Percentiles rank a stretch among this genome's conserved stretches.
These are phyloP conservation scores for Microascus cirrosus DNA, from an alignment of 2,329 filamentous ascomycete species.

Conservation along the genomic window DNA sequence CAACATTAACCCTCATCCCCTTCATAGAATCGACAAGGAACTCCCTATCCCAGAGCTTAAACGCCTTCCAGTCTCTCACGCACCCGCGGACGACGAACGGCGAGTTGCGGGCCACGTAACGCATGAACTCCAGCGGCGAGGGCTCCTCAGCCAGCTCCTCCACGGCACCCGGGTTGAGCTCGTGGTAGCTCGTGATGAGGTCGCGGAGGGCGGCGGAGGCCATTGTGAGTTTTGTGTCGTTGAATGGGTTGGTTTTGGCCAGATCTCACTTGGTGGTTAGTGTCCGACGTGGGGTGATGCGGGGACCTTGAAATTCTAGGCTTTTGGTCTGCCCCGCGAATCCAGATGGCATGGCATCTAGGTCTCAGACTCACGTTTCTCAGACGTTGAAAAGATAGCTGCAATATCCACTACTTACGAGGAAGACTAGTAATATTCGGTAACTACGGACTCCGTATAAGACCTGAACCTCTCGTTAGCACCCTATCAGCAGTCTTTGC, in stretches of 20 bases:
- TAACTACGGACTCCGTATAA: no score
- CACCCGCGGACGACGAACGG: conserved; percentile 62
- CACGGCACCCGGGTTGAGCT: conserved; percentile 52
- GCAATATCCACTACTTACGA: no score
- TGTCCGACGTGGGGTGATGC: no score
- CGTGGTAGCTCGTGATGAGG: conserved; percentile 45
- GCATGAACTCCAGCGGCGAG: conserved; percentile 69
- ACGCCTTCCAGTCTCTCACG: conserved; percentile 52
- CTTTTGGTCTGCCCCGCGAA: no score
- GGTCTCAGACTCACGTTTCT: no score
- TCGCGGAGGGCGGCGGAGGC: neutral
- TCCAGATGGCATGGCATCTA: no score
- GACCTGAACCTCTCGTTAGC: no score
- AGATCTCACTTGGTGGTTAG: neutral
- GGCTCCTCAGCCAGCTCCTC: conserved; percentile 54
- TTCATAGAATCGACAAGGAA: conserved; percentile 47
- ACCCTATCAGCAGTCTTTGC: no score
- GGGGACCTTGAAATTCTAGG: no score
- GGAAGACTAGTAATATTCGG: no score
- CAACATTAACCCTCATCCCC: conserved; percentile 56
- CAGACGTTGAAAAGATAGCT: no score
- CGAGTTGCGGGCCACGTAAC: conserved; percentile 60
- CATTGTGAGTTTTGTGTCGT: neutral
- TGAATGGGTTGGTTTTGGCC: neutral
- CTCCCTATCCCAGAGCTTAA: conserved; percentile 47